phyloP scores from a whole-genome alignment of 108 stramenopile genomes.

The Chaetoceros muelleri region DNA sequence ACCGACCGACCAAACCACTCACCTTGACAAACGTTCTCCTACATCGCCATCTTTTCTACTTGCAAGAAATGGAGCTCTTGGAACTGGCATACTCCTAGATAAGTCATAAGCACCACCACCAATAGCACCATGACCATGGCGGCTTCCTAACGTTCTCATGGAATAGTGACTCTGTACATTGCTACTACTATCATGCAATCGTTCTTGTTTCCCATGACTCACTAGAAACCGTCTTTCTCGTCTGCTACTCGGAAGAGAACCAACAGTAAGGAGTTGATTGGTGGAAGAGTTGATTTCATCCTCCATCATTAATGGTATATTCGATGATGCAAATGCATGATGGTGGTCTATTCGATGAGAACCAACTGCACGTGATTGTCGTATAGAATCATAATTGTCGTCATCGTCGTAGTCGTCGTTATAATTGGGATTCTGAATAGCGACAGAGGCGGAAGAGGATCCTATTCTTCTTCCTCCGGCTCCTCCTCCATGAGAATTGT shows the following conservation, averaged over 20 bases:
- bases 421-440: too few species aligned
- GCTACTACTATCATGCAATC: not conserved
- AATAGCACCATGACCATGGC: not conserved
- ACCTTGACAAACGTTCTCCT: not conserved
- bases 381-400: too few species aligned
- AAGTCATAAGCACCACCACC: not conserved
- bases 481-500: too few species aligned
- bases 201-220: not conserved
- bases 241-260: not conserved
- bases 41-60: not conserved
- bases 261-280: not conserved
- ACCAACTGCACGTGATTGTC: too few species aligned
- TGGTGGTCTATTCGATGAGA: too few species aligned
- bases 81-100: conserved; percentile 1
- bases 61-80: conserved; percentile 3
- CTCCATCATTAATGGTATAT: too few species aligned
- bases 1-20: too few species aligned
- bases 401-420: too few species aligned
- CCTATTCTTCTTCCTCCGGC: too few species aligned
- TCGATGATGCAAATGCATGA: too few species aligned
- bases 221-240: not conserved
- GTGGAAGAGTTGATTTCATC: not conserved
- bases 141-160: not conserved
- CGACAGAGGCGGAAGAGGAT: too few species aligned
- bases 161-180: not conserved